Evolutionary conservation across 176 grass and related monocot species (phyloP).

Genomic region (Eragrostis curvula): DNA sequence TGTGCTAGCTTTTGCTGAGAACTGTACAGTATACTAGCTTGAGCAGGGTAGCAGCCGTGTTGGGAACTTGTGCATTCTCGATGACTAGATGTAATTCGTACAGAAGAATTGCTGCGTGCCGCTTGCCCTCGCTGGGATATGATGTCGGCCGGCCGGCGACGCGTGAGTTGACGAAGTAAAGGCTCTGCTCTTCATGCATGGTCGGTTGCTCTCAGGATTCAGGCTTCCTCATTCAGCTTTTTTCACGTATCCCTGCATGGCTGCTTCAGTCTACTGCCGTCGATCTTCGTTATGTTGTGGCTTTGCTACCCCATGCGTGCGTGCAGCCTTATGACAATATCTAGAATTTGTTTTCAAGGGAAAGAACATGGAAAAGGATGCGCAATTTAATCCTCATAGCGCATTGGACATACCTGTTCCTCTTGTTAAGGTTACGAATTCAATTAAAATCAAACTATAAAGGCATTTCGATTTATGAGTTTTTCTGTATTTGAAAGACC

Average conservation of each 20-base stretch:
- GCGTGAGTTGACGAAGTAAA: too few species aligned
- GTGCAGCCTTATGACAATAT: background rate
- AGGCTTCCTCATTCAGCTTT: background rate
- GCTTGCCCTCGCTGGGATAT: constrained; percentile 11
- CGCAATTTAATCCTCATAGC: too few species aligned
- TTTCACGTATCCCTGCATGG: constrained; percentile 12
- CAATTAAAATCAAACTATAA: too few species aligned
- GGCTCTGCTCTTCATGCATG: background rate
- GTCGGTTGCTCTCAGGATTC: background rate
- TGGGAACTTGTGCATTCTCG: constrained; percentile 36
- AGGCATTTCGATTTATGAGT: too few species aligned
- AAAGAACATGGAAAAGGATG: too few species aligned
- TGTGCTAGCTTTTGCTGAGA: background rate
- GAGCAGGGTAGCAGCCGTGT: background rate
- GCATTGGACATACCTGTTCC: too few species aligned
- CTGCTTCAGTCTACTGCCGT: background rate
- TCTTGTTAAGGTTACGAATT: too few species aligned
- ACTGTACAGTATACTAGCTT: background rate
- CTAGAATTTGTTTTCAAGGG: background rate
- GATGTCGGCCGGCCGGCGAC: background rate
- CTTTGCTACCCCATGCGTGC: background rate
- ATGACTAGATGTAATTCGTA: background rate
- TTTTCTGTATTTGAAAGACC: too few species aligned
- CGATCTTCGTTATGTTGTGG: background rate
- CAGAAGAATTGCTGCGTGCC: background rate